Evolutionary conservation across 139 green algal species (phyloP).

Genomic region (Micractinium conductrix): DNA sequence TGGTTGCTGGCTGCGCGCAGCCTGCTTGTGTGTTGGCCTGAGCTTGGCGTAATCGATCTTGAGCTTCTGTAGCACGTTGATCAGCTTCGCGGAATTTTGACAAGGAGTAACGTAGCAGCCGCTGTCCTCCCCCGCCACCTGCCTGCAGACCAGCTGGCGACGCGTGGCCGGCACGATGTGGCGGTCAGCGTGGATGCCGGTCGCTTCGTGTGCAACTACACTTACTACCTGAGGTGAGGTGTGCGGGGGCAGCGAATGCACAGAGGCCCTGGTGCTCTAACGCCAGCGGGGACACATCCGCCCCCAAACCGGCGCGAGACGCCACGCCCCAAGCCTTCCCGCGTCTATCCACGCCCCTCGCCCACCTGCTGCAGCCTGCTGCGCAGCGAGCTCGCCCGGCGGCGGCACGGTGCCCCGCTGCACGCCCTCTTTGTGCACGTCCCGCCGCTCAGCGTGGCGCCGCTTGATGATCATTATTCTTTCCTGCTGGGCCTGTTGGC

Average conservation of each 20-base stretch:
- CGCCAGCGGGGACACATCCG: too few species aligned
- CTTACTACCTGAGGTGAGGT: conserved; percentile 30
- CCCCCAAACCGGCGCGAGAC: too few species aligned
- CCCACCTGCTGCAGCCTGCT: too few species aligned
- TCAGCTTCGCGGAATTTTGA: not conserved
- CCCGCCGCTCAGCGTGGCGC: conserved; percentile 41
- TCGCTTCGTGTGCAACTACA: conserved; percentile 62
- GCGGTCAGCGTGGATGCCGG: conserved; percentile 43
- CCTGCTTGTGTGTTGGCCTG: too few species aligned
- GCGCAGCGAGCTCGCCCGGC: conserved; percentile 4
- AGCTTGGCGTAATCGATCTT: too few species aligned
- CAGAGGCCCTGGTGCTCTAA: too few species aligned
- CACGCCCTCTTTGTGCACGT: conserved; percentile 72
- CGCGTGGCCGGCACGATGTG: not conserved
- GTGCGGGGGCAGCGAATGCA: too few species aligned
- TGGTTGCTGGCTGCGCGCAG: too few species aligned
- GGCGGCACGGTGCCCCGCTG: not conserved
- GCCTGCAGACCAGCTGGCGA: conserved; percentile 9
- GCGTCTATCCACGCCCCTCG: too few species aligned
- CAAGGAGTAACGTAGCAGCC: not conserved
- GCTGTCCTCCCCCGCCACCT: not conserved
- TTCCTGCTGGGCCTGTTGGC: conserved; percentile 49
- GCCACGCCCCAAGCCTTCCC: too few species aligned
- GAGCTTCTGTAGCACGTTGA: not conserved
- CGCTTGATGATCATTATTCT: conserved; percentile 37